Conservation (phyloP, 202 grass and related monocot genomes). For the Brachypodium distachyon region DNA sequence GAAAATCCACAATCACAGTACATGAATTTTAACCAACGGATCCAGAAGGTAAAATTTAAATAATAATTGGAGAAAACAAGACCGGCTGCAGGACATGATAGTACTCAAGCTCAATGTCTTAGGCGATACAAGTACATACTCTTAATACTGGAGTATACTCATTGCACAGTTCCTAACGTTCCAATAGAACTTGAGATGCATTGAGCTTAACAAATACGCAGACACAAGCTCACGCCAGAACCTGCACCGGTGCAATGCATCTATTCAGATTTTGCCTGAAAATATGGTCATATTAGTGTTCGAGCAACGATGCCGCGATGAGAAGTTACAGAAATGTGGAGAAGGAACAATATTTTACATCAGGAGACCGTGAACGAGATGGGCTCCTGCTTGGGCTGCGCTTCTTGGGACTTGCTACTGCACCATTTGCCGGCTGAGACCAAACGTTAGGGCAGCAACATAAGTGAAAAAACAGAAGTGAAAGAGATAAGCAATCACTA, state of each 20-base stretch:
- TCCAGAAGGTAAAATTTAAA: neutral
- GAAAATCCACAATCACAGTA: neutral
- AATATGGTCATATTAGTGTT: neutral
- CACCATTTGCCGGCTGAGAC: constrained; percentile 52
- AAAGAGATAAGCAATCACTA: neutral
- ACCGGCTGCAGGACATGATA: neutral
- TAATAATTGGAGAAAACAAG: neutral
- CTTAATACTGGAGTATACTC: neutral
- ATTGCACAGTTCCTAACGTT: neutral
- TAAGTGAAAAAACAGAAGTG: neutral
- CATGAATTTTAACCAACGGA: neutral
- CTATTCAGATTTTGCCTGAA: constrained; percentile 57
- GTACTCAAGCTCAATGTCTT: neutral
- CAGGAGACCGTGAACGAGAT: constrained; percentile 39
- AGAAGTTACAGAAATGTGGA: neutral
- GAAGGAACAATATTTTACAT: constrained; percentile 25
- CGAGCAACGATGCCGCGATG: neutral
- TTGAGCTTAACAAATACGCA: constrained; percentile 9
- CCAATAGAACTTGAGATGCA: constrained; percentile 14
- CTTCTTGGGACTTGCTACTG: constrained; percentile 46
- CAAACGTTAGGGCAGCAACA: constrained; percentile 12
- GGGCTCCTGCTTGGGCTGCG: constrained; percentile 60
- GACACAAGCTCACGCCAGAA: neutral
- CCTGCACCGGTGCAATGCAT: neutral
- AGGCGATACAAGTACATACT: constrained; percentile 6